Percentiles rank a stretch among this genome's conserved stretches.
phyloP scores from a whole-genome alignment of 306 rosid genomes.

The Pyrus communis region DNA sequence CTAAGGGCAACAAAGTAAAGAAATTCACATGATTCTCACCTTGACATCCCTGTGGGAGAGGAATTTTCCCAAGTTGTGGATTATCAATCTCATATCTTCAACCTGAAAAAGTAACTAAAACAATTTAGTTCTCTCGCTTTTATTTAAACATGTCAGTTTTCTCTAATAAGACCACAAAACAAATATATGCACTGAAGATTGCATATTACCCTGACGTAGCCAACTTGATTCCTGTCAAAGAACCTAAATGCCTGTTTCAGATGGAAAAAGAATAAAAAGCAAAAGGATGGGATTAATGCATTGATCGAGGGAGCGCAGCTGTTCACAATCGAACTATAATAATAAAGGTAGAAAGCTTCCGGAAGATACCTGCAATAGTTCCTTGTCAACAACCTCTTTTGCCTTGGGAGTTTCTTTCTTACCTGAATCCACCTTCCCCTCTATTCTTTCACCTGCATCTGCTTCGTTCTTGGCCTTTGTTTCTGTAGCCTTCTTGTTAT shows the following conservation, averaged over 20 bases:
- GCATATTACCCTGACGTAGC: slow-evolving; percentile 68
- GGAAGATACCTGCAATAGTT: slow-evolving; percentile 62
- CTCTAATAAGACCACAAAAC: neutral
- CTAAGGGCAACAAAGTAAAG: neutral
- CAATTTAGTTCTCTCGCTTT: neutral
- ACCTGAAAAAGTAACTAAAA: slow-evolving; percentile 44
- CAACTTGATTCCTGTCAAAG: slow-evolving; percentile 75
- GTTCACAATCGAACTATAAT: neutral
- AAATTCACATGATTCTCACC: slow-evolving; percentile 28
- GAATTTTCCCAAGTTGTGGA: slow-evolving; percentile 85
- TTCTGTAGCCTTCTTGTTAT: slow-evolving; percentile 32
- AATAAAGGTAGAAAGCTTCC: neutral
- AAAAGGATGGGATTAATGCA: neutral
- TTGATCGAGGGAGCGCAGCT: neutral
- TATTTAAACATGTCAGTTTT: slow-evolving; percentile 1
- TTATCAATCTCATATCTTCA: slow-evolving; percentile 80
- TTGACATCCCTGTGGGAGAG: slow-evolving; percentile 92
- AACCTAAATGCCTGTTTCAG: slow-evolving; percentile 81
- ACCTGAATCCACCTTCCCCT: slow-evolving; percentile 31
- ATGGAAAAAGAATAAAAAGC: slow-evolving; percentile 2
- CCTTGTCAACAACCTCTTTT: slow-evolving; percentile 67
- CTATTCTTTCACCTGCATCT: slow-evolving; percentile 33
- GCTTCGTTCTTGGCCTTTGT: slow-evolving; percentile 30
- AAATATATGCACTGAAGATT: neutral
- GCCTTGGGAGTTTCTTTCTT: slow-evolving; percentile 43